Evolutionary conservation across 176 grass and related monocot species (phyloP), one percentile per base, ranked within the genome.

Genomic region (Rhynchospora pubera): DNA sequence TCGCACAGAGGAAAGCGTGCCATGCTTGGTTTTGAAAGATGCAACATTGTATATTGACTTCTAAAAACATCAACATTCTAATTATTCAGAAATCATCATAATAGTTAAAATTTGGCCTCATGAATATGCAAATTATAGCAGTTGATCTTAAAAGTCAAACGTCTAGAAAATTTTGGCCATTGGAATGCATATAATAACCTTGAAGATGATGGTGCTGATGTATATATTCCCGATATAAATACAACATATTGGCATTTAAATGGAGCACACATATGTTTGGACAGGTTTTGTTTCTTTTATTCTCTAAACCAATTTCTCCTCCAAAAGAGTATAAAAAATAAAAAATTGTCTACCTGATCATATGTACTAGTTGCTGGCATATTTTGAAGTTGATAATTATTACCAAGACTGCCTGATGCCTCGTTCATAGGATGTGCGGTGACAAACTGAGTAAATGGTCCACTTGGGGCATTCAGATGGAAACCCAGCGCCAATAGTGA

Each of bases 381-480:
- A 62, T 80, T 62, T 23, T 62, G 34, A 39, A 39, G 32, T 79
- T 85, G 82, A 32, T 89, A 91, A 13, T 72, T 52, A 50, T 94
- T 85, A 65, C 61, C 81, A 15, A 97, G 83, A 44, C 86, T 45
- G 60, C 72, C 64, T 1, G 84, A 84, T 22, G 87, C 83, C 79
- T 84, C 89, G 75, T 86, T 85, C 52, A 81, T 55, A 0, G 77
- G 46, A 15, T 88, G 86, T 30, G 85, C 84, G 24, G 91, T 39
- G 45, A 89, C 79, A 74, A 94, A 65, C 42, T 88, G 64, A 24
- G 88, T 30, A 22, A 93, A 85, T 46, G 87, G 62, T 57, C 84
- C 75, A 1, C 81, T 70, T 21, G 85, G 83, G 58, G 75, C 73
- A 60, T 85, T 88, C 47, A 91, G 78, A 24, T 88, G 87, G 87